Percentiles rank a stretch among this genome's conserved stretches.
Conservation (phyloP, 306 rosid species). For the Quillaja saponaria region DNA sequence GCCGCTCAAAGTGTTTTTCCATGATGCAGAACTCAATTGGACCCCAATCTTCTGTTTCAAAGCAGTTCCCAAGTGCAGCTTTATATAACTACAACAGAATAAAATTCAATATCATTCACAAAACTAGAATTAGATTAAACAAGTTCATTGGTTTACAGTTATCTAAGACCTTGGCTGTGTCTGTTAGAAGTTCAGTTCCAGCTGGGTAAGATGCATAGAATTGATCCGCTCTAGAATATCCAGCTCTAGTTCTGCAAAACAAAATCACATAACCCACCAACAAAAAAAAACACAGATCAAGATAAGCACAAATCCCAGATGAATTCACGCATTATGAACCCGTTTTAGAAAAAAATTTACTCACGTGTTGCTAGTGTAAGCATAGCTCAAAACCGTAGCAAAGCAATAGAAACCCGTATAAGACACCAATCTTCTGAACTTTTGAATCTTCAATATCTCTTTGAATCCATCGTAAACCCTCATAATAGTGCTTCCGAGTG, state of each 20-base stretch:
- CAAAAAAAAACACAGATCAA: slow-evolving; percentile 13
- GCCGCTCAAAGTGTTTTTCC: slow-evolving; percentile 92
- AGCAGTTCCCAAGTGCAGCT: slow-evolving; percentile 90
- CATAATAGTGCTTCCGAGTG: slow-evolving; percentile 31
- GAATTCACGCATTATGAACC: neutral
- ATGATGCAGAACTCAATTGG: slow-evolving; percentile 85
- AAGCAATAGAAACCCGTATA: slow-evolving; percentile 84
- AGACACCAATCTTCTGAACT: slow-evolving; percentile 74
- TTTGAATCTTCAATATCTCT: slow-evolving; percentile 79
- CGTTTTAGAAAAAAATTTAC: too few species aligned
- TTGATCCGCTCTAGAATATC: slow-evolving; percentile 91
- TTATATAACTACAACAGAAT: slow-evolving; percentile 66
- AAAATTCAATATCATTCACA: slow-evolving; percentile 15
- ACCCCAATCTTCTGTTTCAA: slow-evolving; percentile 90
- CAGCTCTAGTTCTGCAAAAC: slow-evolving; percentile 89
- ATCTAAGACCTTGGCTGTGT: slow-evolving; percentile 63
- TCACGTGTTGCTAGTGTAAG: slow-evolving; percentile 79
- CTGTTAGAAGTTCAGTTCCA: slow-evolving; percentile 90
- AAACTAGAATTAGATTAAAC: too few species aligned
- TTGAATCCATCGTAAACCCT: slow-evolving; percentile 49
- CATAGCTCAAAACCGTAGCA: slow-evolving; percentile 63
- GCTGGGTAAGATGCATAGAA: slow-evolving; percentile 95
- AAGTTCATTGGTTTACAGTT: too few species aligned
- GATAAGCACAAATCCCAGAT: slow-evolving; percentile 4
- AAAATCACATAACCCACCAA: slow-evolving; percentile 3